Evolutionary conservation across 2,329 filamentous ascomycete species (phyloP).

Genomic region (Aspergillus pseudoglaucus): DNA sequence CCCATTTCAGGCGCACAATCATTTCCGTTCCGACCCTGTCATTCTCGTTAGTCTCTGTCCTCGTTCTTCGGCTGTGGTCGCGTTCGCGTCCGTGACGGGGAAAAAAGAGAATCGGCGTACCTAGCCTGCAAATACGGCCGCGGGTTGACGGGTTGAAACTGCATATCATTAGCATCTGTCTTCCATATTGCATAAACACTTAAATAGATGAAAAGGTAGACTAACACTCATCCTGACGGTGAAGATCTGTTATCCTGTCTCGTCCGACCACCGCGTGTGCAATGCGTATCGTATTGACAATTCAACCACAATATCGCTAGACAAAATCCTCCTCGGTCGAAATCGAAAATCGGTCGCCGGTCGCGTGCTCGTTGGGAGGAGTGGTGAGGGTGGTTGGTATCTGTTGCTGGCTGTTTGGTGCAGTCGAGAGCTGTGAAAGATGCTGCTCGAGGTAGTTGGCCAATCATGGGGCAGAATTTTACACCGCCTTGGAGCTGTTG

Average conservation of each 20-base stretch:
- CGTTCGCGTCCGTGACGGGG: neutral
- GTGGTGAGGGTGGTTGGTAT: slow-evolving; percentile 11
- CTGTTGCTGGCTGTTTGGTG: slow-evolving; percentile 4
- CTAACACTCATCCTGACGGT: slow-evolving; percentile 1
- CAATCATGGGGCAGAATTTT: slow-evolving; percentile 15
- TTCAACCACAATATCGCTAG: too few relatives aligned
- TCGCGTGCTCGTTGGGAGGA: slow-evolving; percentile 1
- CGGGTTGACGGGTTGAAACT: slow-evolving; percentile 93
- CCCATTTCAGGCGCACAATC: slow-evolving; percentile 93
- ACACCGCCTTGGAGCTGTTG: slow-evolving; percentile 20
- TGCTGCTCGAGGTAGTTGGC: slow-evolving; percentile 14
- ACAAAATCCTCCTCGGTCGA: too few relatives aligned
- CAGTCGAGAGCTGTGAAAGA: slow-evolving; percentile 25
- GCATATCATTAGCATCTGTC: neutral
- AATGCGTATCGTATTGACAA: too few relatives aligned
- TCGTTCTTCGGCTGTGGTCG: neutral
- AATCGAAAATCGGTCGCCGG: slow-evolving; percentile 3
- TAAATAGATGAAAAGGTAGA: slow-evolving; percentile 9
- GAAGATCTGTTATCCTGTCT: neutral
- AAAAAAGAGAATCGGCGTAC: slow-evolving; percentile 48
- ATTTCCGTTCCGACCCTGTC: slow-evolving; percentile 79
- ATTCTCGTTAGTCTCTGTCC: neutral
- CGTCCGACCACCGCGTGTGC: too few relatives aligned
- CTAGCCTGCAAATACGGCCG: slow-evolving; percentile 92
- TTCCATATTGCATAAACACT: too few relatives aligned